Evolutionary conservation across 176 grass and related monocot species (phyloP), one percentile per base, ranked within the genome.

Genomic region (Musa acuminata): DNA sequence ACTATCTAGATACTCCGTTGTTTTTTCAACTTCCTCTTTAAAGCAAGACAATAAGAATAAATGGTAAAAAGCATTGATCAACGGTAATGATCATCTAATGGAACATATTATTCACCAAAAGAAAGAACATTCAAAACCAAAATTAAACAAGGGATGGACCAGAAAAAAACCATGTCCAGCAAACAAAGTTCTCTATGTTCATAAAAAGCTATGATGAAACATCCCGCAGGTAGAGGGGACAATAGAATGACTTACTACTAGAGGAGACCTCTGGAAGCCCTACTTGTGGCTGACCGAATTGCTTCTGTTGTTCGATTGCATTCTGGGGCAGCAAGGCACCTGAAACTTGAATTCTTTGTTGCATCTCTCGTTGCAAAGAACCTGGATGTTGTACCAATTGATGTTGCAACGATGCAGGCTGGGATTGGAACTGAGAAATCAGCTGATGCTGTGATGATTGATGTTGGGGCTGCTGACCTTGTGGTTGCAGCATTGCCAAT

Each of bases 211-310:
- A 43, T 6, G 35, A 43, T 43, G 35, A 43, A 43, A 43, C 35
- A 43, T 43, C 35, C 35, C 35, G 0, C 35, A 43, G 35, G 4
- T 43, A 43, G 35, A 43, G 35, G 4, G 35, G 35, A 43, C 35
- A 43, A 5, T 43, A 9, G 16, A 64, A 68, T 72, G 80, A 79
- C 90, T 87, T 93, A 98, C 90, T 87, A 74, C 94, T 98, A 75
- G 94, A 93, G 62, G 94, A 91, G 77, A 92, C 90, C 75, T 97
- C 90, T 85, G 86, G 85, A 78, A 81, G 81, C 51, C 70, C 85
- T 74, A 83, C 83, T 54, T 69, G 85, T 55, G 83, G 27, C 66
- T 87, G 86, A 62, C 87, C 75, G 64, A 91, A 91, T 86, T 88
- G 90, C 78, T 94, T 92, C 77, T 90, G 89, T 60, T 89, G 74